A percentile compares a stretch with the other conserved stretches of the same genome.
These are phyloP conservation scores for Epithemia pelagica DNA, from an alignment of 108 stramenopile species.

Conservation along the genomic window DNA sequence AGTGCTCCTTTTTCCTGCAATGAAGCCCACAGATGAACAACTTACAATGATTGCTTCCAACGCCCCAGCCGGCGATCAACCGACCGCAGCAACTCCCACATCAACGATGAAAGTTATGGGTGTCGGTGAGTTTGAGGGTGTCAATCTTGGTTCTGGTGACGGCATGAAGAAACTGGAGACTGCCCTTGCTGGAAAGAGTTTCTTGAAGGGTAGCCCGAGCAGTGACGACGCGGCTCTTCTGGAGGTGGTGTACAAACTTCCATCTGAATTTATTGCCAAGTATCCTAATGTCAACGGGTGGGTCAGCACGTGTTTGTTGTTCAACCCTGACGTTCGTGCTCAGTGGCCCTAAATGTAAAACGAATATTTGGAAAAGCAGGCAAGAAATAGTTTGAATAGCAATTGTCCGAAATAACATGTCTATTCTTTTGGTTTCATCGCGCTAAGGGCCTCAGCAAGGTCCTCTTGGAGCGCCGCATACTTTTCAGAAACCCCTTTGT, in stretches of 20 bases:
- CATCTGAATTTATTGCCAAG: slow-evolving; percentile 13
- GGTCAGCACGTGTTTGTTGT: slow-evolving; percentile 10
- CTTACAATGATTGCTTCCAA: slow-evolving; percentile 49
- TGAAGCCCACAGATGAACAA: slow-evolving; percentile 96
- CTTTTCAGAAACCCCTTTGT: slow-evolving; percentile 53
- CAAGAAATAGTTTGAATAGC: too few relatives aligned
- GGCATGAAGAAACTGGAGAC: slow-evolving; percentile 23
- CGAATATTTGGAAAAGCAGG: too few relatives aligned
- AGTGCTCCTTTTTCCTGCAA: slow-evolving; percentile 98
- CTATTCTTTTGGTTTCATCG: neutral
- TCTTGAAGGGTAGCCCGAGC: slow-evolving; percentile 27
- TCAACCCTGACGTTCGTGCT: slow-evolving; percentile 23
- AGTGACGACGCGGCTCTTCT: slow-evolving; percentile 31
- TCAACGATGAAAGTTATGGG: slow-evolving; percentile 5
- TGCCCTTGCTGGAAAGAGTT: slow-evolving; percentile 27
- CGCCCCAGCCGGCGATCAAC: slow-evolving; percentile 45
- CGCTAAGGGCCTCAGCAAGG: slow-evolving; percentile 16
- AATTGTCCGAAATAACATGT: too few relatives aligned
- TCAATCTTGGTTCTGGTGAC: slow-evolving; percentile 25
- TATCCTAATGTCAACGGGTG: slow-evolving; percentile 29
- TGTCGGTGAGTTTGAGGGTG: slow-evolving; percentile 14
- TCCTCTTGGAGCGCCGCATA: slow-evolving; percentile 63
- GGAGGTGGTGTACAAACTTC: slow-evolving; percentile 24
- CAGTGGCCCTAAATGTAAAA: slow-evolving; percentile 11
- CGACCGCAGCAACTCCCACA: neutral